A percentile compares a stretch with the other conserved stretches of the same genome.
Conservation (phyloP, 2,329 filamentous ascomycete genomes). For the Clonostachys chloroleuca region DNA sequence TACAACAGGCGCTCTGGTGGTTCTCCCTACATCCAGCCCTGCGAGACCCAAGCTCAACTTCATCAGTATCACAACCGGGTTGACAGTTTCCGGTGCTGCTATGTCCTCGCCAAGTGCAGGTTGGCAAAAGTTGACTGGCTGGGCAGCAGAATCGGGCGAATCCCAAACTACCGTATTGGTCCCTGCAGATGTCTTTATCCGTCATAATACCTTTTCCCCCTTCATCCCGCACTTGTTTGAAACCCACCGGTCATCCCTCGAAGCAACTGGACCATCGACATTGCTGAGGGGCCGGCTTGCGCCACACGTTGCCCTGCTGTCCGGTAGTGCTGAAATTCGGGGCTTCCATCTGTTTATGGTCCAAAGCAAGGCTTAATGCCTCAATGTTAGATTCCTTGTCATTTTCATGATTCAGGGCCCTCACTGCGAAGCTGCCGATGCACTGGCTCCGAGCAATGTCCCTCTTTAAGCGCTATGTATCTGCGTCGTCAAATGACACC, state of each 20-base stretch:
- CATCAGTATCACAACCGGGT: constrained; percentile 5
- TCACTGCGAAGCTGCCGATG: constrained; percentile 19
- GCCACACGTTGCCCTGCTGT: not conserved
- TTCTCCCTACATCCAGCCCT: constrained; percentile 2
- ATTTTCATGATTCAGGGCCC: constrained; percentile 20
- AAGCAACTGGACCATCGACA: constrained; percentile 5
- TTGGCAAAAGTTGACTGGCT: constrained; percentile 1
- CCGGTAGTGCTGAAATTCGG: not conserved
- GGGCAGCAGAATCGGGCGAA: constrained; percentile 4
- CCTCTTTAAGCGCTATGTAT: constrained; percentile 23
- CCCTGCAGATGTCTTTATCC: not conserved
- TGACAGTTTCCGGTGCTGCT: constrained; percentile 9
- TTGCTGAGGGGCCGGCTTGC: not conserved
- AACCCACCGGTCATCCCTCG: constrained; percentile 5
- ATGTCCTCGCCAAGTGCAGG: constrained; percentile 8
- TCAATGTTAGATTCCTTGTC: constrained; percentile 1
- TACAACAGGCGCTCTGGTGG: constrained; percentile 9
- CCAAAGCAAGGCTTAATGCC: not conserved
- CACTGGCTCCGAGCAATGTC: constrained; percentile 19
- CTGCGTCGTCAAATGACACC: constrained; percentile 27
- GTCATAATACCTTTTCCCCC: constrained; percentile 2
- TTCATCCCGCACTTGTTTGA: constrained; percentile 3
- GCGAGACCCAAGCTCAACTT: constrained; percentile 7
- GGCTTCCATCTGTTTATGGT: not conserved
- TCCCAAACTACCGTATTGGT: not conserved